phyloP scores from a whole-genome alignment of 495 filamentous ascomycete genomes.

The Trichoderma orchidacearum region DNA sequence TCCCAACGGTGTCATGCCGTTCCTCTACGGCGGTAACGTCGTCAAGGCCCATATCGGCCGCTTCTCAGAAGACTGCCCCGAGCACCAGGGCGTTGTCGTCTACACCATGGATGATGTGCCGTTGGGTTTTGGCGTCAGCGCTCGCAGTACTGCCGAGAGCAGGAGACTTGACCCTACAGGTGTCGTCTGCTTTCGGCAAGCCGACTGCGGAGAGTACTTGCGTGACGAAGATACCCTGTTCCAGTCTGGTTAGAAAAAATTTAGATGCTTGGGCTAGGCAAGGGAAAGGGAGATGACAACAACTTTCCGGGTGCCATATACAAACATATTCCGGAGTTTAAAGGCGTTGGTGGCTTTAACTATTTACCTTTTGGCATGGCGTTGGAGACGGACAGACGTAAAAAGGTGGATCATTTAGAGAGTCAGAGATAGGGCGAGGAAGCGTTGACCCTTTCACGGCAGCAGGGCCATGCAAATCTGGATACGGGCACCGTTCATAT shows the following conservation, averaged over 20 bases:
- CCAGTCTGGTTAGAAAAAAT: not conserved
- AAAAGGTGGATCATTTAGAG: not conserved
- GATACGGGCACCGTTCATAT: too few species aligned
- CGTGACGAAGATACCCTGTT: conserved; percentile 57
- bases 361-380: not conserved
- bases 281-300: conserved; percentile 1
- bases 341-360: not conserved
- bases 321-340: not conserved
- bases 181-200: conserved; percentile 71
- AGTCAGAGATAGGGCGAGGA: not conserved
- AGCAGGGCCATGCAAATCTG: too few species aligned
- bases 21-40: conserved; percentile 79
- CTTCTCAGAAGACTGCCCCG: conserved; percentile 75
- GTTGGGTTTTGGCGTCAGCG: conserved; percentile 59
- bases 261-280: not conserved
- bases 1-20: conserved; percentile 89
- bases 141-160: conserved; percentile 69
- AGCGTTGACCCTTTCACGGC: too few species aligned
- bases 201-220: conserved; percentile 85
- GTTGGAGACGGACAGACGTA: too few species aligned
- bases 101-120: conserved; percentile 64
- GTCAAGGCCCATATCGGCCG: conserved; percentile 86
- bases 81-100: conserved; percentile 66
- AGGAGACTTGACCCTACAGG: conserved; percentile 77
- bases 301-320: not conserved